Base-by-base conservation (phyloP, 148 eudicot species). In the Camellia sinensis region DNA sequence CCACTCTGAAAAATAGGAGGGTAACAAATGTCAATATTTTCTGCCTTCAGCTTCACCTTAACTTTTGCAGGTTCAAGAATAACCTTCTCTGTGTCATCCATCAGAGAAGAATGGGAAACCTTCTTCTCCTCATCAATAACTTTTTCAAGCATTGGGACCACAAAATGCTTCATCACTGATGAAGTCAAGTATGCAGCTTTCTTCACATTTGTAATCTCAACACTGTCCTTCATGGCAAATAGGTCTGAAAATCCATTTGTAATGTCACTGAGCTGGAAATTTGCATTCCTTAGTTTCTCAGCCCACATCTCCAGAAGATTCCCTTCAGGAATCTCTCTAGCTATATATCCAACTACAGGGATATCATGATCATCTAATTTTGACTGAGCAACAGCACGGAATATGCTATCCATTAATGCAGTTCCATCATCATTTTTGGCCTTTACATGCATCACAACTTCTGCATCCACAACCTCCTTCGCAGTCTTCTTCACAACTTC, bases 1-100 rank as follows among this genome's bases (percentile, higher is more conserved):
- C 91, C 91, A 71, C 92, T 90, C 73, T 90, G 92, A 77, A 90
- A 88, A 46, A 90, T 90, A 0, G 92, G 92, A 79, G 92, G 92
- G 78, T 90, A 90, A 82, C 91, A 90, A 2, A 90, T 90, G 71
- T 88, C 92, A n/a, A 90, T 86, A 73, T 86, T 88, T n/a, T 90
- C 91, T 0, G 90, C 90, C 85, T 83, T 90, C 65, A 90, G 70
- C 84, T 90, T 90, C 56, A 85, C 88, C 79, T 88, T 86, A 50
- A 87, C 76, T 59, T 72, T 86, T 8, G 80, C 71, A 40, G 92
- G 92, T 72, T 90, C 89, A 15, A 88, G 76, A 14, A 90, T 69
- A 5, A 78, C 87, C 80, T 86, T 86, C 84, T 90, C 92, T 0
- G 92, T 83, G 21, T 90, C 92, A 71, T 90, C 88, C 92, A 90